Percentiles rank a stretch among this genome's conserved stretches.
These are phyloP conservation scores for Colletotrichum sp. DNA, from an alignment of 2,329 filamentous ascomycete genomes.

Conservation along the genomic window DNA sequence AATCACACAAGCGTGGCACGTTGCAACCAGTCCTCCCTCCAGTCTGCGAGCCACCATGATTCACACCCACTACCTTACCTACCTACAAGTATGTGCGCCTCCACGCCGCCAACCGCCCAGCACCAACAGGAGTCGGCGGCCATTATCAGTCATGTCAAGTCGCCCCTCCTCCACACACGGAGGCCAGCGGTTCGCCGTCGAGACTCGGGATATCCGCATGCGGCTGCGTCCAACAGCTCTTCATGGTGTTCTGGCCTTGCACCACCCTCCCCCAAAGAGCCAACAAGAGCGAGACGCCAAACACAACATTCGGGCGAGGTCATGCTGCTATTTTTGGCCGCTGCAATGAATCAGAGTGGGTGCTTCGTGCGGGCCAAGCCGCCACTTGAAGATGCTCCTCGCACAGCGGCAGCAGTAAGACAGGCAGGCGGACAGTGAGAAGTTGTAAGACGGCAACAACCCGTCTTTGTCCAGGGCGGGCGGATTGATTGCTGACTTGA, in stretches of 20 bases:
- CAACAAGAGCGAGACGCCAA: conserved; percentile 3
- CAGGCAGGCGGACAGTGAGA: background rate
- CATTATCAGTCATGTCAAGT: background rate
- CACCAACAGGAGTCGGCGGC: background rate
- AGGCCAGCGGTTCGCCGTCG: background rate
- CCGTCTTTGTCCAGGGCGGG: background rate
- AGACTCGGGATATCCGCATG: background rate
- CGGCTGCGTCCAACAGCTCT: background rate
- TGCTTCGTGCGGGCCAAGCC: background rate
- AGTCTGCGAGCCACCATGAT: background rate
- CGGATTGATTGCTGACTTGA: background rate
- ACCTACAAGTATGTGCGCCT: background rate
- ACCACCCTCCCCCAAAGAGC: background rate
- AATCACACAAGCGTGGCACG: background rate
- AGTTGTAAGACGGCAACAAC: background rate
- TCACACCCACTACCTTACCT: background rate
- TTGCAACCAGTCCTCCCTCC: background rate
- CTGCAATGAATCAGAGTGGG: background rate
- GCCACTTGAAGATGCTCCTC: background rate
- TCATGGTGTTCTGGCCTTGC: background rate
- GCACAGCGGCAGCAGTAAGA: background rate
- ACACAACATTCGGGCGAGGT: background rate
- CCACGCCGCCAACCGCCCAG: background rate
- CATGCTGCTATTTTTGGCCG: conserved; percentile 15
- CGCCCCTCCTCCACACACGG: background rate